Evolutionary conservation across 116 monocot species (phyloP).

Genomic region (Cymodocea nodosa): DNA sequence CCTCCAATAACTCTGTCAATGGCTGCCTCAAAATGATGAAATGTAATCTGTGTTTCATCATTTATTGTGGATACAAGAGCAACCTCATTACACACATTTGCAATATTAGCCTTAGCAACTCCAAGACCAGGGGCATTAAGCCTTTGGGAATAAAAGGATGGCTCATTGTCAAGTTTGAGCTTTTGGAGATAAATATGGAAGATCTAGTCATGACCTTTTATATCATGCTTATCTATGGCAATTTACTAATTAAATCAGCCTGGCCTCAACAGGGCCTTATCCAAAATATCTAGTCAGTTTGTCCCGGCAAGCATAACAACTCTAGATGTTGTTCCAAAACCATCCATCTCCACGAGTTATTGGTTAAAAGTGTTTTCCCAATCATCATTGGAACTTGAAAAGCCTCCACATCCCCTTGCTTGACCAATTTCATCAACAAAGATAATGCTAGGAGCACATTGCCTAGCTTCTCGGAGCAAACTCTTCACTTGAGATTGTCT

Average conservation of each 20-base stretch:
- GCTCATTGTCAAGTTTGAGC: constrained; percentile 78
- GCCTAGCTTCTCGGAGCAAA: constrained; percentile 88
- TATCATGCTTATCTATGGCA: constrained; percentile 89
- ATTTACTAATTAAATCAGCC: constrained; percentile 97
- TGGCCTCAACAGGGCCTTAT: constrained; percentile 90
- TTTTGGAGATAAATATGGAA: constrained; percentile 90
- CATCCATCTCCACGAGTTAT: constrained; percentile 99
- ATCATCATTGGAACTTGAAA: constrained; percentile 92
- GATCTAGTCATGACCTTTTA: constrained; percentile 93
- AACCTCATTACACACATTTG: constrained; percentile 97
- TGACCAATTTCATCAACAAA: constrained; percentile 98
- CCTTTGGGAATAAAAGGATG: constrained; percentile 82
- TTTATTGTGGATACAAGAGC: constrained; percentile 79
- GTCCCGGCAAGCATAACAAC: constrained; percentile 98
- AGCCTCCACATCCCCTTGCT: constrained; percentile 90
- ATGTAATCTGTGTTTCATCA: constrained; percentile 52
- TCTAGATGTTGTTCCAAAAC: constrained; percentile 92
- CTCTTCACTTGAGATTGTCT: constrained; percentile 90
- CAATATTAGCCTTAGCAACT: constrained; percentile 98
- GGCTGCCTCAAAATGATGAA: constrained; percentile 93
- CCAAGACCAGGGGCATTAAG: constrained; percentile 97
- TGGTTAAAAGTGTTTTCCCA: constrained; percentile 98
- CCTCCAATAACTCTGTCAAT: constrained; percentile 97
- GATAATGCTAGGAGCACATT: constrained; percentile 94
- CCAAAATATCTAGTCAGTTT: constrained; percentile 91